Evolutionary conservation across 2,329 filamentous ascomycete genomes (phyloP), one percentile per base, ranked within the genome.

Genomic region (Nemania diffusa): DNA sequence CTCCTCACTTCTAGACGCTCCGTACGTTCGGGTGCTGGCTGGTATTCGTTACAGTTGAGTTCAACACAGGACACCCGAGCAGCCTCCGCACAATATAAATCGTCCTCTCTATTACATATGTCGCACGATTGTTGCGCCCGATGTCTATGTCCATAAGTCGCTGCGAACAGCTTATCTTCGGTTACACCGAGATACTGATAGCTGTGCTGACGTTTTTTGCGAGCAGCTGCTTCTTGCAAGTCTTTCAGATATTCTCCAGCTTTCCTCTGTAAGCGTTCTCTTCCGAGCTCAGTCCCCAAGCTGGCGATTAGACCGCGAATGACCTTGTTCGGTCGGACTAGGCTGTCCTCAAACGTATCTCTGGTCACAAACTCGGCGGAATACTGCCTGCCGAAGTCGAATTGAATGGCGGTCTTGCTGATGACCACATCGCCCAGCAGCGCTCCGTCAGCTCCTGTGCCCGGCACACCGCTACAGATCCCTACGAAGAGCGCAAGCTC

Each of bases 11-110:
- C 48, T 26, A 64, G 42, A 7, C 62, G 65, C 17, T 63, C 27
- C 22, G 73, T 74, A 5, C 72, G n/a, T n/a, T n/a, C n/a, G n/a
- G n/a, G 71, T 24, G 77, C 78, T 70, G 82, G 4, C 44, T 65
- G 53, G 24, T 52, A 53, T 9, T 68, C 59, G 13, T 65, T 56
- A 63, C 67, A 72, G 7, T 57, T 29, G 2, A 65, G 51, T 15
- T 61, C 57, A 7, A 5, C 46, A 51, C 64, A 66, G 7, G 63
- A 57, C 5, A 42, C 51, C 15, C 1, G 42, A 57, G 63, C 57
- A 2, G 63, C 63, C 20, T 3, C 17, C 6, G 42, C 42, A 27
- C 63, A 65, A 24, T 57, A 44, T 2, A 7, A 11, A 6, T 61
- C 24, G 2, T 5, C 15, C 20, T 50, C 27, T 17, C 44, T 64